These are phyloP conservation scores for Pseudopyrenochaeta lycopersici DNA, from an alignment of 2,329 filamentous ascomycete genomes.

Conservation along the genomic window DNA sequence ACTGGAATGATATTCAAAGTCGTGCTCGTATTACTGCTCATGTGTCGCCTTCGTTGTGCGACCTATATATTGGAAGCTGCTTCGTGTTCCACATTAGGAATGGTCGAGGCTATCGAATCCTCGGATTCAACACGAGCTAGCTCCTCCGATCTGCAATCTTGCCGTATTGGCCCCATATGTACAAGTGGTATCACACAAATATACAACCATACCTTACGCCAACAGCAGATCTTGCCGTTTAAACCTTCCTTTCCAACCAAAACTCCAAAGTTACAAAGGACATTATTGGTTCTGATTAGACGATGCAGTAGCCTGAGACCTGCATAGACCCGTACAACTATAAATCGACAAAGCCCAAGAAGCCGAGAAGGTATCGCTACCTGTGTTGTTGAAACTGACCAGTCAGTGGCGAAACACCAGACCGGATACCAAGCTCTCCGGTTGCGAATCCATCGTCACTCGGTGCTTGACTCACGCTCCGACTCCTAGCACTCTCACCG, in stretches of 20 bases:
- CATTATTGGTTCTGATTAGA: not conserved
- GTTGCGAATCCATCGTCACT: slow-evolving; percentile 32
- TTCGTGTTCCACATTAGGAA: no score
- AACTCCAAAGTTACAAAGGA: not conserved
- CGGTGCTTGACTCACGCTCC: slow-evolving; percentile 29
- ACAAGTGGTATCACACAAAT: slow-evolving; percentile 18
- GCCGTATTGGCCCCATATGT: not conserved
- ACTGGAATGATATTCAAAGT: no score
- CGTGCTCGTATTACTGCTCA: no score
- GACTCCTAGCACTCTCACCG: slow-evolving; percentile 21
- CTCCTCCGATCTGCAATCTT: not conserved
- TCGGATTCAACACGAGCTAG: not conserved
- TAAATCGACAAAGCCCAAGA: no score
- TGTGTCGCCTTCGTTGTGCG: no score
- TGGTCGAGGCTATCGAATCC: not conserved
- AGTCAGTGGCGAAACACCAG: slow-evolving; percentile 29
- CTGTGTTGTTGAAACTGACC: slow-evolving; percentile 11
- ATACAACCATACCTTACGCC: slow-evolving; percentile 1
- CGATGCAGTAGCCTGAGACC: no score
- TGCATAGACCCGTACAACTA: no score
- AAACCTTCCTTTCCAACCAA: not conserved
- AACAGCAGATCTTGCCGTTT: not conserved
- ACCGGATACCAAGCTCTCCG: slow-evolving; percentile 9
- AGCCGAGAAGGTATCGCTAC: no score
- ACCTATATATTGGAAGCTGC: no score